These are phyloP conservation scores for Wickerhamomyces rabaulensis DNA, from an alignment of 805 yeast genomes.

Conservation along the genomic window DNA sequence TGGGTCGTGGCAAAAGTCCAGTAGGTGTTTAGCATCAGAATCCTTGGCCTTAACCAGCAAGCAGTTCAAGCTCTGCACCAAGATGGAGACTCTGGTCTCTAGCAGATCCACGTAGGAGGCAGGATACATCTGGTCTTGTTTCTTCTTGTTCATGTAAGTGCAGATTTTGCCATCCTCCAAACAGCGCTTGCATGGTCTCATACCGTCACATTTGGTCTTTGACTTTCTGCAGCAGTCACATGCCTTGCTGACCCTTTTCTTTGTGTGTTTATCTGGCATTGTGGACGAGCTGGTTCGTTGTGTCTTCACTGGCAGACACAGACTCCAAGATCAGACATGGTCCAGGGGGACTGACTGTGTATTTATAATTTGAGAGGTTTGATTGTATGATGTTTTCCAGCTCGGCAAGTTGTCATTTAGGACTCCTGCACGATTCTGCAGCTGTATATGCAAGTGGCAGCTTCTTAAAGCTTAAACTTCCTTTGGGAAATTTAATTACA, in stretches of 20 bases:
- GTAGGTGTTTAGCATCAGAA: constrained; percentile 5
- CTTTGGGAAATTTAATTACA: too few species aligned
- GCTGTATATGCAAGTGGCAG: background rate
- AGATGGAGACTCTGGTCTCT: constrained; percentile 44
- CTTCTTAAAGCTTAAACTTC: background rate
- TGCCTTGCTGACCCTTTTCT: constrained; percentile 35
- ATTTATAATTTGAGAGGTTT: too few species aligned
- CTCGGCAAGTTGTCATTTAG: background rate
- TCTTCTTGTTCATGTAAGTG: constrained; percentile 49
- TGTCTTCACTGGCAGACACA: background rate
- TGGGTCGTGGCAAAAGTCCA: constrained; percentile 15
- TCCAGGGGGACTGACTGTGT: background rate
- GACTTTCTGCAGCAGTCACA: constrained; percentile 43
- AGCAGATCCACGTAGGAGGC: constrained; percentile 42
- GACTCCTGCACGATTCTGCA: background rate
- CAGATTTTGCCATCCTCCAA: constrained; percentile 51
- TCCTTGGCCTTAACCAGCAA: constrained; percentile 17
- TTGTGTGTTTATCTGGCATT: constrained; percentile 4
- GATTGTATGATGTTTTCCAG: background rate
- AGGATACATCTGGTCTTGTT: constrained; percentile 40
- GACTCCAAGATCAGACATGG: too few species aligned
- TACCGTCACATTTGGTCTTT: constrained; percentile 42
- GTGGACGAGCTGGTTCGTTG: background rate
- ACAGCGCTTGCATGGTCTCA: constrained; percentile 45
- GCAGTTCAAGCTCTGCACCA: constrained; percentile 35